A percentile compares a stretch with the other conserved stretches of the same genome.
These are phyloP conservation scores for Verticillium klebahnii DNA, from an alignment of 2,329 filamentous ascomycete species.

Conservation along the genomic window DNA sequence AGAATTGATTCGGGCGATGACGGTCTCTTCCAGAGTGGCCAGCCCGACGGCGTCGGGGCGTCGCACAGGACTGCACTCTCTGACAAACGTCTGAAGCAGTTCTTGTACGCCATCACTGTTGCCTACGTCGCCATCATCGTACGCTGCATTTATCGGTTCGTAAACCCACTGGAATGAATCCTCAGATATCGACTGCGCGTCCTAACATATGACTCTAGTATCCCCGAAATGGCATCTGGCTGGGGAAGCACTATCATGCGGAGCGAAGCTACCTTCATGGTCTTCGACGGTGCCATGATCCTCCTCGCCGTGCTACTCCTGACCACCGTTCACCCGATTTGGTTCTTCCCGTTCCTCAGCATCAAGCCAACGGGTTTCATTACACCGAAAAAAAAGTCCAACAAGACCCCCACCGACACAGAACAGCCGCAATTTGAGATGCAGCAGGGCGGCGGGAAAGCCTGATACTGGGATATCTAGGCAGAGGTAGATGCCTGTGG, in stretches of 20 bases:
- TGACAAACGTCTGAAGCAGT: not conserved
- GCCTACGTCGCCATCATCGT: conserved; percentile 10
- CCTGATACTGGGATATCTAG: no score
- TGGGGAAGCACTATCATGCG: conserved; percentile 10
- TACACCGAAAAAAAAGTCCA: no score
- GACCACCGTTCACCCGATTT: conserved; percentile 4
- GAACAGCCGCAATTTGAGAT: no score
- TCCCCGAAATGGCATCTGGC: conserved; percentile 7
- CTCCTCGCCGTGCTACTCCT: conserved; percentile 1
- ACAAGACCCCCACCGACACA: no score
- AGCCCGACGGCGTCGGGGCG: no score
- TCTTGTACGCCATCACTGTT: conserved; percentile 4
- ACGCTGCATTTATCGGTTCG: conserved; percentile 12
- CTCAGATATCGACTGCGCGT: no score
- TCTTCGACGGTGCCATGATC: conserved; percentile 11
- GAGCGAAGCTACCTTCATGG: conserved; percentile 9
- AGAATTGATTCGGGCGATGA: not conserved
- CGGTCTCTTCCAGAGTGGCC: not conserved
- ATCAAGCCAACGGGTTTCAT: not conserved
- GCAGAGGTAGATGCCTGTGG: no score
- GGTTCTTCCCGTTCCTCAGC: conserved; percentile 9
- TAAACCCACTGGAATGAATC: not conserved
- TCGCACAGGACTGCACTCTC: not conserved
- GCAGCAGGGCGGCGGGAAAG: no score
- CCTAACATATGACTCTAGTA: not conserved